Evolutionary conservation across 2,329 filamentous ascomycete genomes (phyloP), one percentile per base, ranked within the genome.

Genomic region (Fusarium oxysporum): DNA sequence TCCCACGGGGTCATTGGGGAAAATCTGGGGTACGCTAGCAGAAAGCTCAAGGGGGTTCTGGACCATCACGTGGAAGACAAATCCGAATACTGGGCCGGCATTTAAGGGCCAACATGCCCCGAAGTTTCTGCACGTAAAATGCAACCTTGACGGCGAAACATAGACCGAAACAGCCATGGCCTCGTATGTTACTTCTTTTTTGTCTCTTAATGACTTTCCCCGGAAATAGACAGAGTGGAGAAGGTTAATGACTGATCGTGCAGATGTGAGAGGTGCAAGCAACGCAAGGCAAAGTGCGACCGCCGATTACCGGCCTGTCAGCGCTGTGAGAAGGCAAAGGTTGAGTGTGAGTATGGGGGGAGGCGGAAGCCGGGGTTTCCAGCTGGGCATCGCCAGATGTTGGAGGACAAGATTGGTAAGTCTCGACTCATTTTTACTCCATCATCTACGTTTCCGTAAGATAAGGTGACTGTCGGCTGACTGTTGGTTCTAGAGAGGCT

Each of bases 251-350:
- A 21, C 23, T 38, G 12, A 17, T 10, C 16, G 3, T 25, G 14
- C 25, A 61, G 57, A 32, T 61, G 48, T 16, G 57, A 61, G 13
- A 16, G 57, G 8, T 61, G 37, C n/a, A 43, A 40, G n/a, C 48
- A 61, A 21, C 48, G 57, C 12, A 61, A 61, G 23, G 57, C 57
- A 30, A 61, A 43, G 17, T 61, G 57, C 25, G 48, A 35, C 37
- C 48, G 57, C n/a, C 57, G 40, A 35, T 56, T 61, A 13, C 48
- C 57, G 10, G 16, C 37, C 0, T 61, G 48, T n/a, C 28, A 43
- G 7, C 57, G 48, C 21, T 61, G 57, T 1, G 37, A n/a, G 19
- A 32, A 25, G 32, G 48, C 57, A 19, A 6, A 17, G 30, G 57
- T 6, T 6, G 37, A 35, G 5, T 61, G 57, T 12, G 57, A 61